phyloP scores from a whole-genome alignment of 495 filamentous ascomycete genomes.

The Tuber indicum region DNA sequence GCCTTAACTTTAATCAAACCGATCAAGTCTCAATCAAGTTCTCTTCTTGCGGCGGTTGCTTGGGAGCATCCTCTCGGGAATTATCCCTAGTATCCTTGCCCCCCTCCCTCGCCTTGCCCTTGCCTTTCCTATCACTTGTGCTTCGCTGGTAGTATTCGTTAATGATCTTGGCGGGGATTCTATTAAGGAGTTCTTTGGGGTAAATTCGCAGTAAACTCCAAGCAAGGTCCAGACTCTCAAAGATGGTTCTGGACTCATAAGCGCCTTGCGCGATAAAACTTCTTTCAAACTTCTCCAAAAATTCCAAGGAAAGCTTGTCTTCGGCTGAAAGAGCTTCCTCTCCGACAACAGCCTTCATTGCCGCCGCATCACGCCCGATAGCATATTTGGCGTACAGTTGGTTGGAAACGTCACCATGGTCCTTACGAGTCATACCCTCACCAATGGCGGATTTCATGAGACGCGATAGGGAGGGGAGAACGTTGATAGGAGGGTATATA shows the following conservation, averaged over 20 bases:
- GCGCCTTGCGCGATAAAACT: conserved; percentile 85
- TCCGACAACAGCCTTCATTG: conserved; percentile 99
- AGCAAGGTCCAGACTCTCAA: conserved; percentile 86
- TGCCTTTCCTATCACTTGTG: conserved; percentile 54
- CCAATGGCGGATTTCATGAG: conserved; percentile 99
- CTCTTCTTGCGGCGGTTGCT: conserved; percentile 51
- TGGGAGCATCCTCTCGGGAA: conserved; percentile 50
- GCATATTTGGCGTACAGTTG: conserved; percentile 99
- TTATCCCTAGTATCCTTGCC: conserved; percentile 70
- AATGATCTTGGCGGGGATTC: conserved; percentile 82
- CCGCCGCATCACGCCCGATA: conserved; percentile 93
- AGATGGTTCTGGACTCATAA: conserved; percentile 85
- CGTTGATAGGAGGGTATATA: conserved; percentile 98
- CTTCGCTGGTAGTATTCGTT: conserved; percentile 85
- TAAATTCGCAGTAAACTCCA: conserved; percentile 95
- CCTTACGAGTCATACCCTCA: conserved; percentile 87
- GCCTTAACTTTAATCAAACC: background rate
- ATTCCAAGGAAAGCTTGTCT: conserved; percentile 96
- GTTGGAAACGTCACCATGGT: conserved; percentile 97
- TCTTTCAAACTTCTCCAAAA: conserved; percentile 95
- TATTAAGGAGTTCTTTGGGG: conserved; percentile 91
- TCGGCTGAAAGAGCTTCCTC: conserved; percentile 92
- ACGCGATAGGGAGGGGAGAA: conserved; percentile 94
- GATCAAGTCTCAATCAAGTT: conserved; percentile 61
- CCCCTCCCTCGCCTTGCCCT: conserved; percentile 51